Conservation (phyloP, 176 grass and related monocot species). For the Stipa capillata region DNA sequence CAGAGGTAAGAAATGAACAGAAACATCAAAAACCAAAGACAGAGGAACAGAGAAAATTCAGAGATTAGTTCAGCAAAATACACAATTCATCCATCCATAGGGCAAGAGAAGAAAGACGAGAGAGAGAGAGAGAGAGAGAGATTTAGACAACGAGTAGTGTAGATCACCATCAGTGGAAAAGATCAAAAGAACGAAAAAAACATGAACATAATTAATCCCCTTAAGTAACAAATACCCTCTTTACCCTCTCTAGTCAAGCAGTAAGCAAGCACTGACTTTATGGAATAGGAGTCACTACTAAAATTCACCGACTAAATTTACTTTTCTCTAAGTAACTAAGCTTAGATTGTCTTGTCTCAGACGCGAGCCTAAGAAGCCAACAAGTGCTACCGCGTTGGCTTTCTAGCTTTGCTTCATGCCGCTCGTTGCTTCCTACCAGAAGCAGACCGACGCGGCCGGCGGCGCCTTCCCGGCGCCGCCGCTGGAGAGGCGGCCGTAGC, state of each 20-base stretch:
- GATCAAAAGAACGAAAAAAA: neutral
- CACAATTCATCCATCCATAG: neutral
- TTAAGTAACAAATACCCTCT: neutral
- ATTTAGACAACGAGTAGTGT: neutral
- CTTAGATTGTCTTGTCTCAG: neutral
- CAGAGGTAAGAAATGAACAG: neutral
- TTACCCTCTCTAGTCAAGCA: slow-evolving; percentile 5
- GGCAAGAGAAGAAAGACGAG: neutral
- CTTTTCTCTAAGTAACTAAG: slow-evolving; percentile 7
- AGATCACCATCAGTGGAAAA: neutral
- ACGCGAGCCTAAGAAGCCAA: slow-evolving; percentile 6
- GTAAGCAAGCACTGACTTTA: slow-evolving; percentile 1
- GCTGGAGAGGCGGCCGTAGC: slow-evolving; percentile 32
- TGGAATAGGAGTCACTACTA: neutral
- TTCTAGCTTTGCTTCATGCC: neutral
- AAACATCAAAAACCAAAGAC: neutral
- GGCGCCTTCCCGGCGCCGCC: neutral
- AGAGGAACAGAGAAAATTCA: neutral
- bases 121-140: neutral
- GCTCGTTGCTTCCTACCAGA: slow-evolving; percentile 11
- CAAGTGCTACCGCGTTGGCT: neutral
- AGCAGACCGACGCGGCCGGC: slow-evolving; percentile 2
- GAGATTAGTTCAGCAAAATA: neutral
- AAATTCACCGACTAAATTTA: neutral
- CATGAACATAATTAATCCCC: neutral